A percentile compares a stretch with the other conserved stretches of the same genome.
phyloP scores from a whole-genome alignment of 2,329 filamentous ascomycete species.

The Septoria petroselini region DNA sequence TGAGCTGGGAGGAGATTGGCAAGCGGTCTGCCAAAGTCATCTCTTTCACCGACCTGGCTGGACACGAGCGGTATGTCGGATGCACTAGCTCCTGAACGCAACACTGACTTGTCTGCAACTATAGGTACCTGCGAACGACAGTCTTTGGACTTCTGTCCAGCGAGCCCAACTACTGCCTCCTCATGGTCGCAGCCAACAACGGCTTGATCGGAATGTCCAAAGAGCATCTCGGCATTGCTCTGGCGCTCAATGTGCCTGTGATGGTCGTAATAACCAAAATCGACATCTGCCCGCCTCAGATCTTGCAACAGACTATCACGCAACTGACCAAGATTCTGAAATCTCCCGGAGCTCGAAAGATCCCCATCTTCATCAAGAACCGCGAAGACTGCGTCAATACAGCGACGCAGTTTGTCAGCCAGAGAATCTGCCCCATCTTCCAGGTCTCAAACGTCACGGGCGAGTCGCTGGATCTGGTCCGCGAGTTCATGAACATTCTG shows the following conservation, averaged over 20 bases:
- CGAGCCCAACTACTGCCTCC: conserved; percentile 92
- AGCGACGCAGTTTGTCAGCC: conserved; percentile 90
- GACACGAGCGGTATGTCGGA: conserved; percentile 65
- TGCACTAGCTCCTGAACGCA: too few relatives aligned
- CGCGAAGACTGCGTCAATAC: conserved; percentile 92
- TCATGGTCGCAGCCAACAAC: conserved; percentile 99
- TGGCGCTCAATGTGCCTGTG: conserved; percentile 92
- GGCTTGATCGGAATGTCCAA: conserved; percentile 91
- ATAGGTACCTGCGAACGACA: conserved; percentile 84
- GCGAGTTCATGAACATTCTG: conserved; percentile 90
- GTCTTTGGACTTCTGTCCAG: conserved; percentile 93
- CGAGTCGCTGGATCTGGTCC: conserved; percentile 82
- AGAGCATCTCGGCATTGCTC: conserved; percentile 91
- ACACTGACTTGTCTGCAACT: too few relatives aligned
- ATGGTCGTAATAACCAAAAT: conserved; percentile 74
- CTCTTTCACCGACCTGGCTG: conserved; percentile 90
- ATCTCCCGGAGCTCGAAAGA: conserved; percentile 88
- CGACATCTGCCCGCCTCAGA: conserved; percentile 98
- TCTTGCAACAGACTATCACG: conserved; percentile 86
- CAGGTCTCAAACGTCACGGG: conserved; percentile 98
- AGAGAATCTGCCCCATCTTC: conserved; percentile 94
- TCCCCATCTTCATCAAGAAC: conserved; percentile 91
- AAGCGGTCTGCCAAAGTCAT: conserved; percentile 94
- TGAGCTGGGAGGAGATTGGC: conserved; percentile 98
- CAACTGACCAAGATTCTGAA: conserved; percentile 92